Conservation (phyloP, 2,329 filamentous ascomycete genomes). For the Trichoderma lentiforme region DNA sequence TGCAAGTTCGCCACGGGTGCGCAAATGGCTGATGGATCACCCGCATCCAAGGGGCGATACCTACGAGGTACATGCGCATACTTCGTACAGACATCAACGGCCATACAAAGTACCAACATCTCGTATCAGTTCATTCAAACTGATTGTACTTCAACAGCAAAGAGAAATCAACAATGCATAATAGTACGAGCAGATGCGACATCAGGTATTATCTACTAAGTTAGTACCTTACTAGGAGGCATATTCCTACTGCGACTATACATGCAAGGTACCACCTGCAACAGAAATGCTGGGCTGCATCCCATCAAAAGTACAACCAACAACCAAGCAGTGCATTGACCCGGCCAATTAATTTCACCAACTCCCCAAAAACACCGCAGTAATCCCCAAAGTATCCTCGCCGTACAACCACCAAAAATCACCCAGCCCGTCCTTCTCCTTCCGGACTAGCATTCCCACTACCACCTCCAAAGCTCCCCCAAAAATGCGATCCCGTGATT, state of each 20-base stretch:
- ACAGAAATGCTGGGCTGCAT: not conserved
- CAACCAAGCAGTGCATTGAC: not conserved
- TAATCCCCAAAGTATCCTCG: not conserved
- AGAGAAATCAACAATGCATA: too few species aligned
- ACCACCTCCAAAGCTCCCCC: not conserved
- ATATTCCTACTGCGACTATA: not conserved
- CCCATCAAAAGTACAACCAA: not conserved
- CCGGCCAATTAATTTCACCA: not conserved
- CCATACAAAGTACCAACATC: not conserved
- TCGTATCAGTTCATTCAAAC: too few species aligned
- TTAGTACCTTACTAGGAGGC: too few species aligned
- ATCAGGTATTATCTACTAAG: not conserved
- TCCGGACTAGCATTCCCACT: constrained; percentile 12
- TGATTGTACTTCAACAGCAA: too few species aligned
- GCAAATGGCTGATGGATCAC: not conserved
- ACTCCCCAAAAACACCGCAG: not conserved
- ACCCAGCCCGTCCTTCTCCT: constrained; percentile 13
- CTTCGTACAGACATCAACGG: not conserved
- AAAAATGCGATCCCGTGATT: constrained; percentile 9
- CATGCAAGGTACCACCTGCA: not conserved
- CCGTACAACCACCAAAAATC: not conserved
- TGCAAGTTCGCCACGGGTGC: not conserved
- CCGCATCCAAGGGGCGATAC: not conserved
- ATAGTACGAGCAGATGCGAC: not conserved
- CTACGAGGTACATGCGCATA: not conserved